These are phyloP conservation scores for Nannochloropsis salina DNA, from an alignment of 108 stramenopile species.

Conservation along the genomic window DNA sequence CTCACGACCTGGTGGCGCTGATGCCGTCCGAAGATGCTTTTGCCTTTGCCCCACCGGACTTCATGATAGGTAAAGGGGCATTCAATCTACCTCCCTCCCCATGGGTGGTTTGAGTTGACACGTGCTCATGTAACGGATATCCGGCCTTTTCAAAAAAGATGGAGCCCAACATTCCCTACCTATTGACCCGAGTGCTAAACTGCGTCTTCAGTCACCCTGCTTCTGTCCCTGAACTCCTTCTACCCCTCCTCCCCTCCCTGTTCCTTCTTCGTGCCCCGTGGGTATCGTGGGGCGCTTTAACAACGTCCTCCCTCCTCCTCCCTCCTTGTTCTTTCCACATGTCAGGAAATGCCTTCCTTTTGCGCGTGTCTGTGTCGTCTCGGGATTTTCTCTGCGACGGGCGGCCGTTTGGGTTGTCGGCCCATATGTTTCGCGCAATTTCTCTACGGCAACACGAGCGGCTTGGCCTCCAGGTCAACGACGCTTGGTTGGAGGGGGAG, in stretches of 20 bases:
- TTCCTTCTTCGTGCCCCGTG: no score
- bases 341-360: neutral
- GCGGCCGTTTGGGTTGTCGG: neutral
- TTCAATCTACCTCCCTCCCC: no score
- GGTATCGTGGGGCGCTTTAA: neutral
- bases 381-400: neutral
- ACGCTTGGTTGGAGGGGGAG: neutral
- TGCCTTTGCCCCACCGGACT: neutral
- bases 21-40: constrained; percentile 1
- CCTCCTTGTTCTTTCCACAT: neutral
- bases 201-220: no score
- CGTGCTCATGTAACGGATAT: no score
- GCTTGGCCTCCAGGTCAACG: neutral
- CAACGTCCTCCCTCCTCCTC: neutral
- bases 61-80: neutral
- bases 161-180: no score
- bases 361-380: neutral
- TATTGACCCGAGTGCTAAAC: no score
- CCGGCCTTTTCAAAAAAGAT: no score
- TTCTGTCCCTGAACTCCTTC: no score
- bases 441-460: no score
- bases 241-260: no score
- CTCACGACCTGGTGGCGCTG: neutral
- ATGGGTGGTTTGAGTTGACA: no score
- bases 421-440: neutral